Percentiles rank a stretch among this genome's conserved stretches.
Conservation (phyloP, 306 rosid species). For the Cucumis hystrix region DNA sequence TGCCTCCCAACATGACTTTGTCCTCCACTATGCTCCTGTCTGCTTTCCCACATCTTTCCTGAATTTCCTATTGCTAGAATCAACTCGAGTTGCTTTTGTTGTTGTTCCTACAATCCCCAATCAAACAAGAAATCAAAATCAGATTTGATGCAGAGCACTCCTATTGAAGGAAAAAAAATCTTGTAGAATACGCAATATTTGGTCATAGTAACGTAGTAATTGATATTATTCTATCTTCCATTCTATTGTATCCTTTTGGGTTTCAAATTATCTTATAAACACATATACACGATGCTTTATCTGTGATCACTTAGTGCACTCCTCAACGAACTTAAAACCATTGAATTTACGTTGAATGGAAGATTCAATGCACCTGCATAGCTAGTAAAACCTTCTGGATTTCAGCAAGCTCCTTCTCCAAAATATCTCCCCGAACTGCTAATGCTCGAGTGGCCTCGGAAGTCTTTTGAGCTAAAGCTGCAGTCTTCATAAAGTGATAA, state of each 20-base stretch:
- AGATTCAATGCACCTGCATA: conserved; percentile 54
- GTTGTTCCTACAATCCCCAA: conserved; percentile 56
- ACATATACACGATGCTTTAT: not conserved
- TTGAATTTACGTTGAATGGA: not conserved
- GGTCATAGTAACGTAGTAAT: not conserved
- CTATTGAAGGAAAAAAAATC: not conserved
- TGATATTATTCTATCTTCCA: not conserved
- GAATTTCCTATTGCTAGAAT: conserved; percentile 72
- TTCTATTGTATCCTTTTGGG: not conserved
- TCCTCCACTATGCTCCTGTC: conserved; percentile 22
- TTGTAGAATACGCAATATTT: not conserved
- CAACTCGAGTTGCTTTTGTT: conserved; percentile 77
- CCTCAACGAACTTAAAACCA: not conserved
- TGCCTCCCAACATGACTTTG: conserved; percentile 15
- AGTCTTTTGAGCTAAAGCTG: conserved; percentile 68
- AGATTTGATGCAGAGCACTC: not conserved
- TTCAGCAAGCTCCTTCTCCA: conserved; percentile 91
- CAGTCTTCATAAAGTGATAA: conserved; percentile 50
- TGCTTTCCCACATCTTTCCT: conserved; percentile 50
- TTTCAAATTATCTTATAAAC: not conserved
- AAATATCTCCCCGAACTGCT: conserved; percentile 52
- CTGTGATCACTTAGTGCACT: not conserved
- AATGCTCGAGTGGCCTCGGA: conserved; percentile 75
- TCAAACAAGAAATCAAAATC: not conserved
- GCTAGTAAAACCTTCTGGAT: conserved; percentile 81